phyloP scores from a whole-genome alignment of 441 rosid genomes.

The Dalechampia spathulata region DNA sequence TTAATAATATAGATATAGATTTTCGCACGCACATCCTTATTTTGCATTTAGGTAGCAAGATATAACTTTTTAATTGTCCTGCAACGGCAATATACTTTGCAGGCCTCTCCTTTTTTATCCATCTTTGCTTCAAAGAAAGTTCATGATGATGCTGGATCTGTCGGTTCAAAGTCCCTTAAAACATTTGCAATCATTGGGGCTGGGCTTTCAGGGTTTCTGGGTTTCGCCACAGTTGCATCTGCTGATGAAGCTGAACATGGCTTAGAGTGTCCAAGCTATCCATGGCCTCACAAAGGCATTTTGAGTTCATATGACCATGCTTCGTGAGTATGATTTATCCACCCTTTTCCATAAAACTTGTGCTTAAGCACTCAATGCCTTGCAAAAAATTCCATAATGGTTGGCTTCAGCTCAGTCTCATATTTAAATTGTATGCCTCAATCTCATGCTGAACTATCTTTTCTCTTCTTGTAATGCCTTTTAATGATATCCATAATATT shows the following conservation, averaged over 20 bases:
- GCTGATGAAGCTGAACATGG: constrained; percentile 99
- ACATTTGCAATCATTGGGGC: constrained; percentile 77
- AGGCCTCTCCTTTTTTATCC: constrained; percentile 58
- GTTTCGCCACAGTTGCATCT: constrained; percentile 76
- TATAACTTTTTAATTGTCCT: constrained; percentile 1
- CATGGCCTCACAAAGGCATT: constrained; percentile 99
- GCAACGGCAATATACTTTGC: constrained; percentile 10
- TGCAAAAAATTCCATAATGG: background rate
- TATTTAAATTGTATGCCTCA: background rate
- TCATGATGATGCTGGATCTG: constrained; percentile 50
- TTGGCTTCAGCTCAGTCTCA: background rate
- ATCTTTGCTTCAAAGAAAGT: constrained; percentile 55
- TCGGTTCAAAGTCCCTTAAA: constrained; percentile 47
- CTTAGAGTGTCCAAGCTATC: constrained; percentile 71
- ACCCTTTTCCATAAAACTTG: background rate
- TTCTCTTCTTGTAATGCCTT: background rate
- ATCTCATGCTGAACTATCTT: background rate
- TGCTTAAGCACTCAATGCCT: background rate
- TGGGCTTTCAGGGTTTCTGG: constrained; percentile 75
- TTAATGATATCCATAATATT: background rate
- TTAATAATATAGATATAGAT: background rate
- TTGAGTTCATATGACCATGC: constrained; percentile 99
- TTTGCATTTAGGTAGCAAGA: background rate
- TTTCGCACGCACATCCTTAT: background rate
- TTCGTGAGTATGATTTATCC: constrained; percentile 52